A percentile compares a stretch with the other conserved stretches of the same genome.
Conservation (phyloP, 129 eudicot species). For the Sambucus nigra region DNA sequence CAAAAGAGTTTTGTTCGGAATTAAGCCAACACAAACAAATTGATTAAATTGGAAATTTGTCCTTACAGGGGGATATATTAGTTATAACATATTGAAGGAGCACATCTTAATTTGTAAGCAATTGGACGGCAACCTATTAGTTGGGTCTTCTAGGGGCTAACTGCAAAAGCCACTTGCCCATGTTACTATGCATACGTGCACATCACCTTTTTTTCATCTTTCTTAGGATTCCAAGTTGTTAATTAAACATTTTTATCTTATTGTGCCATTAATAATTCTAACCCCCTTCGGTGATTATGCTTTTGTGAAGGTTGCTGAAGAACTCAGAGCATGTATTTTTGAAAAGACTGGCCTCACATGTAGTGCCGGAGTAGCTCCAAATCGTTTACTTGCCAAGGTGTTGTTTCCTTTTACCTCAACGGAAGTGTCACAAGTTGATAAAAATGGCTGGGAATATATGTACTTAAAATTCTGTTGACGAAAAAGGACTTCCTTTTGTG, state of each 20-base stretch:
- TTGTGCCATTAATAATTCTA: conserved; percentile 5
- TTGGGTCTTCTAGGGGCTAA: no score
- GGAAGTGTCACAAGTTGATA: not conserved
- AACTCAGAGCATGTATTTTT: conserved; percentile 56
- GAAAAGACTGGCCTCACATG: conserved; percentile 93
- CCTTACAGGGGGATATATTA: no score
- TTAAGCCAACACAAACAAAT: no score
- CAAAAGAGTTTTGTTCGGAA: no score
- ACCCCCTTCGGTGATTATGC: conserved; percentile 1
- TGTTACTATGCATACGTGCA: conserved; percentile 4
- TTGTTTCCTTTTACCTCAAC: not conserved
- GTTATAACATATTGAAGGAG: no score
- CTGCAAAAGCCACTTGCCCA: not conserved
- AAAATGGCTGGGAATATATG: no score
- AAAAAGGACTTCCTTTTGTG: no score
- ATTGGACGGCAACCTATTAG: no score
- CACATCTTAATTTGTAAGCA: no score
- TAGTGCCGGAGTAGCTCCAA: conserved; percentile 97
- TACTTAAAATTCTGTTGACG: no score
- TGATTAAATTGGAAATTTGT: no score
- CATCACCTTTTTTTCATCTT: not conserved
- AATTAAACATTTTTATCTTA: not conserved
- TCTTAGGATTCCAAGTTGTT: not conserved
- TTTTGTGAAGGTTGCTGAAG: conserved; percentile 66
- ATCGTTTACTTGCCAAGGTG: conserved; percentile 97